Conservation (phyloP, 2,329 filamentous ascomycete genomes). For the Penicillium sp. region DNA sequence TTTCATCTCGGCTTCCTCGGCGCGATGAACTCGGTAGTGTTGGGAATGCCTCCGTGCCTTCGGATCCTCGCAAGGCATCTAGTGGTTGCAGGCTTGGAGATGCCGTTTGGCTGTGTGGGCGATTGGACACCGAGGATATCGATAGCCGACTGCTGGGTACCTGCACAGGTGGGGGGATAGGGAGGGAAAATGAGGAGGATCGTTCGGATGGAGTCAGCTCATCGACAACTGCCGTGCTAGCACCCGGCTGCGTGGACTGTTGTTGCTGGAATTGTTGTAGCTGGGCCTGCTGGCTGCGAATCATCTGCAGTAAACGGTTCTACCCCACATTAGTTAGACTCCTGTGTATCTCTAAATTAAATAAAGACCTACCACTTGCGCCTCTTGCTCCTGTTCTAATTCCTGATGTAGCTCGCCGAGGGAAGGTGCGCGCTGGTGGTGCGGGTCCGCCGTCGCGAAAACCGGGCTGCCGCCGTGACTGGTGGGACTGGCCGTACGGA, state of each 20-base stretch:
- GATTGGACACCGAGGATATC: constrained; percentile 36
- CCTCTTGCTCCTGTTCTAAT: constrained; percentile 53
- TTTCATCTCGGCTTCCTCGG: constrained; percentile 47
- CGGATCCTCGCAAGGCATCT: constrained; percentile 25
- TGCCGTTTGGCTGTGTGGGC: constrained; percentile 37
- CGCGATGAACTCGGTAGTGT: constrained; percentile 27
- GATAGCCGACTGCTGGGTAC: constrained; percentile 33
- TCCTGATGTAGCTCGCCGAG: constrained; percentile 53
- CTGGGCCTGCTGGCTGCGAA: constrained; percentile 49
- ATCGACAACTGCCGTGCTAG: constrained; percentile 39
- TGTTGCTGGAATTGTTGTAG: constrained; percentile 42
- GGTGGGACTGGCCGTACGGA: constrained; percentile 44
- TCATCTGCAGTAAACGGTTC: constrained; percentile 53
- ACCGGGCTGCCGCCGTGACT: constrained; percentile 44
- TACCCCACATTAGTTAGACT: constrained; percentile 16
- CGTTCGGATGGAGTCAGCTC: constrained; percentile 46
- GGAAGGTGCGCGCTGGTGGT: constrained; percentile 50
- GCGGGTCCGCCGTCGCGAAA: constrained; percentile 46
- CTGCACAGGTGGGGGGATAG: constrained; percentile 26
- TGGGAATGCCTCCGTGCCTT: constrained; percentile 28
- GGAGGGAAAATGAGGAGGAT: constrained; percentile 39
- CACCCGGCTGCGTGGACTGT: constrained; percentile 23
- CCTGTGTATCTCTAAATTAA: neutral
- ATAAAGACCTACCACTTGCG: constrained; percentile 46
- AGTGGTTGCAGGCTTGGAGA: constrained; percentile 40